Evolutionary conservation across 495 filamentous ascomycete species (phyloP), one percentile per base, ranked within the genome.

Genomic region (Talaromyces ruber): DNA sequence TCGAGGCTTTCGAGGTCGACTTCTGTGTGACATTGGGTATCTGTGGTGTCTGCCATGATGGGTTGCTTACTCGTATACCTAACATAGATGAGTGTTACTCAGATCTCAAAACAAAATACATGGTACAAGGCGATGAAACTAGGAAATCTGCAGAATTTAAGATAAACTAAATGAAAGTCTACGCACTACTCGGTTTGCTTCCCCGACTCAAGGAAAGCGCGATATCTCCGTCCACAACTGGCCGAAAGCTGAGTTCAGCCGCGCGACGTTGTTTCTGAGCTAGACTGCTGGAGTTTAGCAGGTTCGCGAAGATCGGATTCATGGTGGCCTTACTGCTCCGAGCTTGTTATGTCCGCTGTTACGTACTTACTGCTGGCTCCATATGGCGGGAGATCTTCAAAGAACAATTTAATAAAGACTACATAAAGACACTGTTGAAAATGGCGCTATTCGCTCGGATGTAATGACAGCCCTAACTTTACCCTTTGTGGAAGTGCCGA

Each of bases 1-100:
- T 57, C 54, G 8, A 57, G 28, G 29, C 54, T 32, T 34, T 57
- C 54, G 54, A 57, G 26, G 54, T 57, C 54, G 24, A 34, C 54
- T 25, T 57, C 54, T 6, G 51, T 54, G 24, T 54, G 51, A 16
- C 24, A 11, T 11, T 11, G 6, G 26, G 51, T 12, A 28, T 54
- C 51, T 14, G 22, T 25, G 6, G 28, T 18, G 54, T 57, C 54
- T 34, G 54, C 54, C 54, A 57, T 57, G 26, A 14, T 22, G 54
- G 3, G 2, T 2, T 22, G 5, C 5, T 47, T 47, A 45, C 7
- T 45, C 7, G 21, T 21, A 2, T 22, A 47, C 18, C 18, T 18
- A 53, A 5, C 28, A 53, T n/a, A 51, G 24, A 22, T 25, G 50
- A 28, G 50, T 53, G 50, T 18, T 11, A 47, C n/a, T 43, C 18